Conservation (phyloP, 345 rosid species). For the Lepidium didymum region DNA sequence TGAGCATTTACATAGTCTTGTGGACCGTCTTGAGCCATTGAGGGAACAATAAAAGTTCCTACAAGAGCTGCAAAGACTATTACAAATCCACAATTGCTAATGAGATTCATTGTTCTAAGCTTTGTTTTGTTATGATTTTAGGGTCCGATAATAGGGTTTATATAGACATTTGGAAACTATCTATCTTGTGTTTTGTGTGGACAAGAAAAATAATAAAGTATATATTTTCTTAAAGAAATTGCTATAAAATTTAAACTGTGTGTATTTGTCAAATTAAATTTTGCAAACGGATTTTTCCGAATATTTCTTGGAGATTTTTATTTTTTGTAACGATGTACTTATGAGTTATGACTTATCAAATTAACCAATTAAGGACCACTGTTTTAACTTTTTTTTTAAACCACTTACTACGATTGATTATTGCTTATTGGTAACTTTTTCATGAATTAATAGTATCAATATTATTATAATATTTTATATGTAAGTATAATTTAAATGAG, state of each 20-base stretch:
- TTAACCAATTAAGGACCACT: too few species aligned
- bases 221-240: background rate
- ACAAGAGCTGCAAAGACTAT: background rate
- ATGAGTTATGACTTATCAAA: too few species aligned
- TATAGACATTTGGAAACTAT: background rate
- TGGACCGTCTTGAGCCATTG: conserved; percentile 14
- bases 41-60: conserved; percentile 12
- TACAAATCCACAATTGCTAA: background rate
- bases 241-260: background rate
- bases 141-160: background rate
- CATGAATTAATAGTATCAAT: background rate
- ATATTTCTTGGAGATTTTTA: background rate
- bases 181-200: background rate
- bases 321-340: too few species aligned
- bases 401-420: too few species aligned
- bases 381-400: too few species aligned
- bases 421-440: background rate
- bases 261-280: background rate
- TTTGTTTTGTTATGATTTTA: conserved; percentile 4
- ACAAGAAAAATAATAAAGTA: background rate
- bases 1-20: conserved; percentile 17
- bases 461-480: background rate
- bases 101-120: background rate
- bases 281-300: background rate
- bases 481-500: background rate